Percentiles rank a stretch among this genome's conserved stretches.
phyloP scores from a whole-genome alignment of 768 basidiomycete species.

The Agrocybe praecox region DNA sequence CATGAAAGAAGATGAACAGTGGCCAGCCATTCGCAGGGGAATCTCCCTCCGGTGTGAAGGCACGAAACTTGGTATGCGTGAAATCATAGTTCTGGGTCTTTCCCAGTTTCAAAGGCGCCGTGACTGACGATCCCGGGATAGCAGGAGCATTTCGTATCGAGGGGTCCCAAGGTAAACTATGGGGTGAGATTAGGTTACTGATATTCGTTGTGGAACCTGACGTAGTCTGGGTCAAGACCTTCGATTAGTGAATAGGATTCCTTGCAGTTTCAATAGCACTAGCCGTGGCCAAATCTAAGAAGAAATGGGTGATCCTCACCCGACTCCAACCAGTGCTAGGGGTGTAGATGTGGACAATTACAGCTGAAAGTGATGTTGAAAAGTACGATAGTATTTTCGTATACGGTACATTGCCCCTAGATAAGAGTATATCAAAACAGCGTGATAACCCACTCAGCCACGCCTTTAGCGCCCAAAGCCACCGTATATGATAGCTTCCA shows the following conservation, averaged over 20 bases:
- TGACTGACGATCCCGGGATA: conserved; percentile 59
- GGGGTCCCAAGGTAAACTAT: conserved; percentile 66
- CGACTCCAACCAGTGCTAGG: too few species aligned
- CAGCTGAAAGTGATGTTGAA: too few species aligned
- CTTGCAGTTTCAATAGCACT: neutral
- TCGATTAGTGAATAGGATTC: conserved; percentile 64
- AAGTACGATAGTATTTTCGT: too few species aligned
- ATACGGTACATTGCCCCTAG: too few species aligned
- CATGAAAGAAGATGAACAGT: conserved; percentile 73
- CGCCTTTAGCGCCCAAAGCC: too few species aligned
- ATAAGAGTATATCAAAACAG: too few species aligned
- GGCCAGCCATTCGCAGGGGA: conserved; percentile 66
- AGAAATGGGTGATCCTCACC: too few species aligned
- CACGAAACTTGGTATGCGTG: conserved; percentile 55
- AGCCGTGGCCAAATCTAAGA: neutral
- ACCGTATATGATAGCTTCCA: too few species aligned
- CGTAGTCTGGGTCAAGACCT: conserved; percentile 68
- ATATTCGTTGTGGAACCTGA: conserved; percentile 57
- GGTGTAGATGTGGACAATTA: too few species aligned
- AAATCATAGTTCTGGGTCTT: conserved; percentile 54
- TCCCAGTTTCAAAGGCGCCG: conserved; percentile 59
- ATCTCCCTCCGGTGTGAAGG: conserved; percentile 61
- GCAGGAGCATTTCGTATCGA: conserved; percentile 51
- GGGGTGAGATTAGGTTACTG: conserved; percentile 49
- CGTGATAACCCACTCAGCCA: too few species aligned